Evolutionary conservation across 2,329 filamentous ascomycete species (phyloP).

Genomic region (Neofusicoccum sp.): DNA sequence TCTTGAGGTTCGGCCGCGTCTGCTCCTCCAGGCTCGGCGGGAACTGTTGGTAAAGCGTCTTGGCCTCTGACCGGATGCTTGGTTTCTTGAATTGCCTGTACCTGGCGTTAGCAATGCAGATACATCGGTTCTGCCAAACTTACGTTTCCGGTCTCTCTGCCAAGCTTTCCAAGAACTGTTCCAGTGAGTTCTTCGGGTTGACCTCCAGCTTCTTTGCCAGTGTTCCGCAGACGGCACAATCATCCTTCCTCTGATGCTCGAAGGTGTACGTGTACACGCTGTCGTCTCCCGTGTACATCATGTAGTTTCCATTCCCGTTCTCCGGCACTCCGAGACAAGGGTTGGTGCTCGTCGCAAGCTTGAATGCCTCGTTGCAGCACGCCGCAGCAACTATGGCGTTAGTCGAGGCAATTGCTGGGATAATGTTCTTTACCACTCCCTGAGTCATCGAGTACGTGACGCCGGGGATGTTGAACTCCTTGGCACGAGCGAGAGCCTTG

Average conservation of each 20-base stretch:
- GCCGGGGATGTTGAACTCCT: constrained; percentile 85
- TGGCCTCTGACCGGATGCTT: constrained; percentile 74
- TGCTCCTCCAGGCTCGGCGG: constrained; percentile 79
- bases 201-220: constrained; percentile 72
- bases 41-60: constrained; percentile 86
- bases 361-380: constrained; percentile 96
- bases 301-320: constrained; percentile 68
- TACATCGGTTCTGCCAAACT: constrained; percentile 21
- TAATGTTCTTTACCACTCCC: constrained; percentile 98
- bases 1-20: constrained; percentile 77
- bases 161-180: constrained; percentile 81
- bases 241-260: constrained; percentile 86
- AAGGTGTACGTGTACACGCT: constrained; percentile 97
- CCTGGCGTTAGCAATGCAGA: constrained; percentile 20
- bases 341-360: constrained; percentile 80
- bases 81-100: constrained; percentile 81
- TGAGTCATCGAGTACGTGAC: constrained; percentile 96
- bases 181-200: constrained; percentile 68
- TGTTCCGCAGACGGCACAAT: constrained; percentile 92
- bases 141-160: constrained; percentile 76
- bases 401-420: constrained; percentile 94
- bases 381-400: constrained; percentile 95
- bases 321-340: constrained; percentile 74
- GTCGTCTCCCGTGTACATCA: constrained; percentile 99
- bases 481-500: constrained; percentile 74